These are phyloP conservation scores for Juglanconis oblonga DNA, from an alignment of 2,329 filamentous ascomycete genomes.

Conservation along the genomic window DNA sequence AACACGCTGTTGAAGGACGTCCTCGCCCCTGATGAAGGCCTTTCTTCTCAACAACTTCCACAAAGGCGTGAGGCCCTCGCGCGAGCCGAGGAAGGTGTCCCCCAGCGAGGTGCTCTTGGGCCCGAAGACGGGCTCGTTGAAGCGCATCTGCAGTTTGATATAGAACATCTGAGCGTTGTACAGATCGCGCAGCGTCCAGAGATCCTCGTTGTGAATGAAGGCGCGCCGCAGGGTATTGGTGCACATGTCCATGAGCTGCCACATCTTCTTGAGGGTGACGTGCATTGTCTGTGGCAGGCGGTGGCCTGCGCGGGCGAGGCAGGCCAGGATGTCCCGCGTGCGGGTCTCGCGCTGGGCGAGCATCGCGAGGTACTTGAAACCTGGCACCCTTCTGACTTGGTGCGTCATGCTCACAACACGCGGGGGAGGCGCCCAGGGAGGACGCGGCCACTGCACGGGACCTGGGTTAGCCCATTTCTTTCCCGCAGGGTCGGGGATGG, in stretches of 20 bases:
- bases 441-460: slow-evolving; percentile 10
- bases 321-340: slow-evolving; percentile 60
- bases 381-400: slow-evolving; percentile 52
- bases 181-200: slow-evolving; percentile 61
- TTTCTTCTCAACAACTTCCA: slow-evolving; percentile 59
- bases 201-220: slow-evolving; percentile 47
- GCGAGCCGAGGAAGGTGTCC: slow-evolving; percentile 59
- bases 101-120: slow-evolving; percentile 48
- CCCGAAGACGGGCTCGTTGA: slow-evolving; percentile 61
- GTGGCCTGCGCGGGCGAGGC: slow-evolving; percentile 57
- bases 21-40: slow-evolving; percentile 39
- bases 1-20: slow-evolving; percentile 54
- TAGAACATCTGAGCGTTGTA: slow-evolving; percentile 63
- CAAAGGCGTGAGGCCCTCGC: slow-evolving; percentile 47
- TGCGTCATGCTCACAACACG: slow-evolving; percentile 18
- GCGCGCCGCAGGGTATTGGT: slow-evolving; percentile 53
- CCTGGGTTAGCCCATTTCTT: slow-evolving; percentile 25
- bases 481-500: slow-evolving; percentile 57
- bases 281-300: slow-evolving; percentile 48
- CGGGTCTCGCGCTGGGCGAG: slow-evolving; percentile 55
- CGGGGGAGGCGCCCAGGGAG: slow-evolving; percentile 8
- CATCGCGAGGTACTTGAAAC: slow-evolving; percentile 67
- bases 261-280: slow-evolving; percentile 60
- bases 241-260: slow-evolving; percentile 68
- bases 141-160: slow-evolving; percentile 68